These are phyloP conservation scores for Boehmeria nivea DNA, from an alignment of 306 rosid genomes.

Conservation along the genomic window DNA sequence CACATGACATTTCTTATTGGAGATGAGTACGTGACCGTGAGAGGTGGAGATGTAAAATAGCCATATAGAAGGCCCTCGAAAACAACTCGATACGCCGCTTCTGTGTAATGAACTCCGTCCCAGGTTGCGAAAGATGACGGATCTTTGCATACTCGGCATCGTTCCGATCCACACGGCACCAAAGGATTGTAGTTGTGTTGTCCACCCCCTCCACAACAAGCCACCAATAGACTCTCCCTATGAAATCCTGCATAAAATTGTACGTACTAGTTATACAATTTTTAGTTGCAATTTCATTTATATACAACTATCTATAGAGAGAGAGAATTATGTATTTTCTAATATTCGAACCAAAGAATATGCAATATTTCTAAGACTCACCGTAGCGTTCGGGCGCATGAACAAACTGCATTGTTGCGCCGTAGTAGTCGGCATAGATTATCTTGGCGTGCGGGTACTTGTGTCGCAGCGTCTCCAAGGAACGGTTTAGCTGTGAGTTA, in stretches of 20 bases:
- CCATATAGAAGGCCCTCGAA: conserved; percentile 40
- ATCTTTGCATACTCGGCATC: conserved; percentile 37
- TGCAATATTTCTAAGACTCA: background rate
- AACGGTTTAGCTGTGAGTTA: conserved; percentile 41
- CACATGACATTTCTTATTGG: no score
- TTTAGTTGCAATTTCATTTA: no score
- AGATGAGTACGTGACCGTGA: background rate
- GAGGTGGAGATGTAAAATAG: conserved; percentile 40
- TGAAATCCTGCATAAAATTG: conserved; percentile 28
- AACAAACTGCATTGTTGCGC: conserved; percentile 40
- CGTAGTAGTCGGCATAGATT: conserved; percentile 56
- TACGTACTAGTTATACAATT: background rate
- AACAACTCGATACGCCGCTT: conserved; percentile 48
- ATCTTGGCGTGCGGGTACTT: conserved; percentile 48
- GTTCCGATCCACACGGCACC: conserved; percentile 47
- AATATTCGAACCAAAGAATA: no score
- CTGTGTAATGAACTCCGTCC: conserved; percentile 71
- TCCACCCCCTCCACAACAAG: conserved; percentile 74
- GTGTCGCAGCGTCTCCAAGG: conserved; percentile 26
- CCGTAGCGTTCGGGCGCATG: conserved; percentile 46
- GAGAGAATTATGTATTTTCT: no score
- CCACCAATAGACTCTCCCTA: conserved; percentile 20
- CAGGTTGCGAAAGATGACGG: conserved; percentile 44
- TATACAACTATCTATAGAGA: no score
- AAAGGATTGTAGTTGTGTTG: conserved; percentile 53